A percentile compares a stretch with the other conserved stretches of the same genome.
Evolutionary conservation across 768 basidiomycete genomes (phyloP).

Genomic region (Tylopilus sp.): DNA sequence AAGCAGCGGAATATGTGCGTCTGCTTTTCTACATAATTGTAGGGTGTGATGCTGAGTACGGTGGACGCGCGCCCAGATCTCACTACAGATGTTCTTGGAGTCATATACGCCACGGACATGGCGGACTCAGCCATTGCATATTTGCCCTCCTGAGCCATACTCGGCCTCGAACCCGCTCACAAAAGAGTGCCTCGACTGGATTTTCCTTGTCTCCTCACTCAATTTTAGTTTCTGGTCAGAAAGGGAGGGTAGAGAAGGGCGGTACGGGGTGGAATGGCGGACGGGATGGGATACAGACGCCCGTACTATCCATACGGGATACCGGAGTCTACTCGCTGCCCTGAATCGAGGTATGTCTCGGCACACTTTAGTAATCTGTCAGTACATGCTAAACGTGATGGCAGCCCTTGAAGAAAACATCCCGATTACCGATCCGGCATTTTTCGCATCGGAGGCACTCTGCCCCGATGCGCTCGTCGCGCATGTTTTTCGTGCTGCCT

Average conservation of each 20-base stretch:
- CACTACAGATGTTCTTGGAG: slow-evolving; percentile 51
- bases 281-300: slow-evolving; percentile 56
- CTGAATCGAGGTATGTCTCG: slow-evolving; percentile 65
- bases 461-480: slow-evolving; percentile 73
- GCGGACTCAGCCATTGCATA: slow-evolving; percentile 65
- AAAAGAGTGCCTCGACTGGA: slow-evolving; percentile 69
- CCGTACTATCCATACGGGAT: slow-evolving; percentile 68
- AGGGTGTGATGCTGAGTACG: slow-evolving; percentile 5
- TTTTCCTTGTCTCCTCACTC: slow-evolving; percentile 81
- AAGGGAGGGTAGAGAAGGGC: slow-evolving; percentile 49
- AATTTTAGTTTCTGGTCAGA: slow-evolving; percentile 93
- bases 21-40: slow-evolving; percentile 2
- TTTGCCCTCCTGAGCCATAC: slow-evolving; percentile 67
- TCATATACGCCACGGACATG: slow-evolving; percentile 78
- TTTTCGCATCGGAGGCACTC: slow-evolving; percentile 65
- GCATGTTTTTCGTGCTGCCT: slow-evolving; percentile 62
- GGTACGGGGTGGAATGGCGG: slow-evolving; percentile 81
- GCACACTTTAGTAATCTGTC: too few species aligned
- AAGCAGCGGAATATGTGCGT: slow-evolving; percentile 63
- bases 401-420: slow-evolving; percentile 73
- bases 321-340: slow-evolving; percentile 84
- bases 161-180: slow-evolving; percentile 50
- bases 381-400: background rate
- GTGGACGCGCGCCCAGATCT: slow-evolving; percentile 43
- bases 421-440: slow-evolving; percentile 74